Conservation (phyloP, 352 stramenopile genomes). For the Lagenidium sp. region DNA sequence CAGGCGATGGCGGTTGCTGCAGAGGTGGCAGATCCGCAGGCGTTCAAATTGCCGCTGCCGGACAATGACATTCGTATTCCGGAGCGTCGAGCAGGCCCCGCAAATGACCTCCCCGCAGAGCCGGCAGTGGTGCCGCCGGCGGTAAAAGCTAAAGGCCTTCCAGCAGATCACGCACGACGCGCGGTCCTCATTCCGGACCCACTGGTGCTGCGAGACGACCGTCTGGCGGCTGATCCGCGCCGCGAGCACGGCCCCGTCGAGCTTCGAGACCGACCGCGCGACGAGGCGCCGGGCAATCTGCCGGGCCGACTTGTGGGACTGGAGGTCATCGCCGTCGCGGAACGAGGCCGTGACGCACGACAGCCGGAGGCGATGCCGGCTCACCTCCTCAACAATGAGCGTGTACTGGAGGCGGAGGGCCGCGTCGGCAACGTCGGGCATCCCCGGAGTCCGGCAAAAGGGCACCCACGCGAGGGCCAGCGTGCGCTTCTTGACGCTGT, state of each 20-base stretch:
- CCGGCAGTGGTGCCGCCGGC: conserved; percentile 51
- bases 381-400: conserved; percentile 53
- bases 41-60: conserved; percentile 29
- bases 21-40: conserved; percentile 61
- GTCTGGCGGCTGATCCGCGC: conserved; percentile 33
- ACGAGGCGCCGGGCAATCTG: conserved; percentile 39
- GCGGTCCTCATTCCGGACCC: conserved; percentile 57
- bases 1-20: conserved; percentile 33
- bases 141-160: conserved; percentile 50
- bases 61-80: conserved; percentile 20
- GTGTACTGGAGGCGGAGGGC: conserved; percentile 50
- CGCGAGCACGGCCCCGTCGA: conserved; percentile 37
- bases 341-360: conserved; percentile 52
- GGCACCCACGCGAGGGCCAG: conserved; percentile 51
- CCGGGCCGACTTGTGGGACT: conserved; percentile 20
- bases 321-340: conserved; percentile 25
- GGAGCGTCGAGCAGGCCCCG: conserved; percentile 36
- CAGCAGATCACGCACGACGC: conserved; percentile 47
- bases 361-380: conserved; percentile 27
- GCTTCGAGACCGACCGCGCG: conserved; percentile 28
- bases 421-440: conserved; percentile 1
- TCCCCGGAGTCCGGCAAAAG: conserved; percentile 16
- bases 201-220: conserved; percentile 36
- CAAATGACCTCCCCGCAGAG: conserved; percentile 61
- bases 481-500: conserved; percentile 45